A percentile compares a stretch with the other conserved stretches of the same genome.
These are phyloP conservation scores for Actinidia arguta DNA, from an alignment of 179 eudicot species.

Conservation along the genomic window DNA sequence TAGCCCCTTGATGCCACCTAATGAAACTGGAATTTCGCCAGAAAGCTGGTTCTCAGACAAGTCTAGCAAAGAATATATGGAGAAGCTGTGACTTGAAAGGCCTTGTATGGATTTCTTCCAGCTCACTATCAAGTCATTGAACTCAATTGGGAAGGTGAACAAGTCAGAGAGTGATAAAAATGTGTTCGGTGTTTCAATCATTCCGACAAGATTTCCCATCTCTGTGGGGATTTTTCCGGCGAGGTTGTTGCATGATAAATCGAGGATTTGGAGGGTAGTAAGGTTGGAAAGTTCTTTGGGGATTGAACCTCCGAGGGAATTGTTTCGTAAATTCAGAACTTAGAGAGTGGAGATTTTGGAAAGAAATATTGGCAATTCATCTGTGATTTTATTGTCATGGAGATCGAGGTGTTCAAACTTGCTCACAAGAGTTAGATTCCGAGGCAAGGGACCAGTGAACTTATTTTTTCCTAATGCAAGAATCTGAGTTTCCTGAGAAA, in stretches of 20 bases:
- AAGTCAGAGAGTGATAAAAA: slow-evolving; percentile 35
- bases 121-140: slow-evolving; percentile 53
- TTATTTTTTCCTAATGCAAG: slow-evolving; percentile 55
- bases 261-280: slow-evolving; percentile 53
- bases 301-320: slow-evolving; percentile 50
- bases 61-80: slow-evolving; percentile 59
- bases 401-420: slow-evolving; percentile 63
- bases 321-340: slow-evolving; percentile 59
- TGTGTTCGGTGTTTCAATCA: slow-evolving; percentile 44
- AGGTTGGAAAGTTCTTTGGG: slow-evolving; percentile 43
- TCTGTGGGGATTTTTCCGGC: slow-evolving; percentile 37
- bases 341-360: slow-evolving; percentile 42
- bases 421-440: slow-evolving; percentile 35
- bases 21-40: slow-evolving; percentile 45
- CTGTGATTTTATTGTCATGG: slow-evolving; percentile 55
- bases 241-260: slow-evolving; percentile 51
- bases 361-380: slow-evolving; percentile 45
- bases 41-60: slow-evolving; percentile 47
- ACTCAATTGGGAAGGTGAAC: slow-evolving; percentile 45
- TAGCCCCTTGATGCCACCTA: slow-evolving; percentile 57
- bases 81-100: slow-evolving; percentile 43
- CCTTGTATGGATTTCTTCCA: slow-evolving; percentile 62
- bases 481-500: slow-evolving; percentile 36
- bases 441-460: slow-evolving; percentile 56
- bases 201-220: slow-evolving; percentile 48